These are phyloP conservation scores for Eucalyptus tenuipes DNA, from an alignment of 345 rosid genomes.

Conservation along the genomic window DNA sequence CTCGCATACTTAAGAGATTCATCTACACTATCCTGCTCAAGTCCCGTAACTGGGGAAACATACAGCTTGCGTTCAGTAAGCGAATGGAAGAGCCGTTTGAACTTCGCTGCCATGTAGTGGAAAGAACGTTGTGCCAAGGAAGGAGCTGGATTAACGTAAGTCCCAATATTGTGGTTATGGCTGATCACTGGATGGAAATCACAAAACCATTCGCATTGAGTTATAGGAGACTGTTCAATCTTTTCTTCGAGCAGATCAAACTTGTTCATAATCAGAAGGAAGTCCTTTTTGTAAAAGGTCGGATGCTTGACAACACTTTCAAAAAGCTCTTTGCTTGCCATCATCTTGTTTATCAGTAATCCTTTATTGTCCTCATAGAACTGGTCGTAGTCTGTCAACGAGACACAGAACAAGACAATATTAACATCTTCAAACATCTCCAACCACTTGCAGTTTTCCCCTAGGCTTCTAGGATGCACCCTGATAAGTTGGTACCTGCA, in stretches of 20 bases:
- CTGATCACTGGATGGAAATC: constrained; percentile 70
- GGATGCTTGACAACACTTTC: constrained; percentile 50
- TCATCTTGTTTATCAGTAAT: constrained; percentile 58
- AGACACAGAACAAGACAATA: constrained; percentile 58
- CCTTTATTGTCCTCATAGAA: constrained; percentile 37
- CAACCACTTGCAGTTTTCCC: constrained; percentile 73
- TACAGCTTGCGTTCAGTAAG: constrained; percentile 53
- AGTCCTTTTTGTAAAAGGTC: constrained; percentile 42
- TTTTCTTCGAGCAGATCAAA: constrained; percentile 71
- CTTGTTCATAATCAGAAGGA: constrained; percentile 76
- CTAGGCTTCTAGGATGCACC: constrained; percentile 50
- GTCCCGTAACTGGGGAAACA: constrained; percentile 36
- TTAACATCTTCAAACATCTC: constrained; percentile 80
- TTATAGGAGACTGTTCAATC: constrained; percentile 43
- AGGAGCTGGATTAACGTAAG: constrained; percentile 16
- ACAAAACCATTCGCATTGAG: constrained; percentile 68
- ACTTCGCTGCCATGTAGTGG: constrained; percentile 59
- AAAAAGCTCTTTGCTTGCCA: constrained; percentile 60
- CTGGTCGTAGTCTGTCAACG: constrained; percentile 55
- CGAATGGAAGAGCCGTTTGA: constrained; percentile 49
- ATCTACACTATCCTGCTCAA: constrained; percentile 65
- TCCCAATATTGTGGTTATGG: constrained; percentile 18
- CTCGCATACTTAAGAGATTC: constrained; percentile 53
- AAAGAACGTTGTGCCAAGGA: constrained; percentile 62
- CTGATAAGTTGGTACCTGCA: constrained; percentile 83